Base-by-base conservation (phyloP, 805 yeast genomes). In the Kazachstania africana region DNA sequence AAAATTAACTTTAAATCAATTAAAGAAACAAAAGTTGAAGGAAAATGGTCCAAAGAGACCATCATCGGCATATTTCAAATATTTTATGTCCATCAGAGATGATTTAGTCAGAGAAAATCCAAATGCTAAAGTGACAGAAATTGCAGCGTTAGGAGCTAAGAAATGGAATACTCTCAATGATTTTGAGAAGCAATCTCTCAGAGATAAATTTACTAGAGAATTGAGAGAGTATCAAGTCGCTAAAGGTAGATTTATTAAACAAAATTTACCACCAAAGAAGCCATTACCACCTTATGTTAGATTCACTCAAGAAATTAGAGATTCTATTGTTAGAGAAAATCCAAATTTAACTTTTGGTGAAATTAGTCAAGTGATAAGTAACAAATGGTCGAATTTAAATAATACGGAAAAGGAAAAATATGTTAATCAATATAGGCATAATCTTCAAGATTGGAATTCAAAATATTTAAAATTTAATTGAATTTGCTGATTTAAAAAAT, bases 161-260 rank as follows among this genome's bases (percentile, higher is more conserved):
- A 71, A 70, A 58, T 87, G 96, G 96, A 79, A 72, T 66, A 72
- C 73, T 32, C 65, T 87, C 49, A 57, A 64, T 37, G 78, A 70
- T 32, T 72, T 68, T 26, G 82, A 77, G 42, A 84, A 83, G 67
- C 62, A 59, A 42, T 84, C 88, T 36, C 82, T 75, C 61, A 79
- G 75, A 60, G 70, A 66, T 47, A 70, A 36, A 31, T 40, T 38
- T 24, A 24, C 36, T 16, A 23, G 23, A 8, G 34, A 39, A 6
- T 32, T 39, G 37, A 44, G 40, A 14, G 29, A 34, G 20, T 50
- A 49, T 26, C 26, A 19, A 12, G 16, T 6, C 16, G 20, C n/a
- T 6, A 30, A 26, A 21, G 16, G 8, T 16, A 35, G 20, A 31
- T 37, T 35, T 27, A 28, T 32, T 31, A 32, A 32, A 16, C 38